Base-by-base conservation (phyloP, 768 basidiomycete genomes). In the Lactarius hatsudake region DNA sequence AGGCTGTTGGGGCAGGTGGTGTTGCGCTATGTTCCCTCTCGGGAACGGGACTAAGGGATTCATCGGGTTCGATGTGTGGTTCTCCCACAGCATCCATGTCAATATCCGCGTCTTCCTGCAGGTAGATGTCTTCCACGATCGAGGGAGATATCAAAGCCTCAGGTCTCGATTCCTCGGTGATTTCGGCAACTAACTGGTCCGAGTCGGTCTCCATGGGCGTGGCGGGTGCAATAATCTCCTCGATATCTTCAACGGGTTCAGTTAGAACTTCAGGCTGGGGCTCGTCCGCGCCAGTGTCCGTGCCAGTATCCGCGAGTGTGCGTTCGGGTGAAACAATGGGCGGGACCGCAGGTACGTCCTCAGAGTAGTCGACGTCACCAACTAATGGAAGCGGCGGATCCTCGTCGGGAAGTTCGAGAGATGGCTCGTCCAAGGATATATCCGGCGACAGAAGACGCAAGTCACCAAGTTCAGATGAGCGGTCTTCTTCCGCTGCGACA, bases 391-490 rank as follows among this genome's bases (percentile, higher is more conserved):
- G 61, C 32, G 18, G 48, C 6, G 59, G 62, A 26, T 60, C 67
- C 20, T 38, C 59, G 7, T 69, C 59, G 12, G 38, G 59, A 6
- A 58, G 34, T 36, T 69, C 60, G 32, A 67, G 54, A 1, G 64
- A 61, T 8, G 23, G 51, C 1, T 66, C 68, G 20, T 62, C 60
- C 38, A 66, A 53, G 5, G 65, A 55, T 40, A 59, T 23, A 28
- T 69, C 68, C 23, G 68, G 65, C 12, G 64, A 58, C 32, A 18
- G 60, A 26, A 66, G 48, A 5, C 15, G 56, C 43, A 60, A 61
- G 6, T 13, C 59, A 20, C 30, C 45, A 32, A 28, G 48, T 9
- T 62, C 57, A 51, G 61, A 55, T 4, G 69, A 45, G 28, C 3
- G 26, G 15, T 70, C 57, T 42, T 67, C 63, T 18, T 28, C 66